Conservation (phyloP, 805 yeast genomes). For the Candida wancherniae region DNA sequence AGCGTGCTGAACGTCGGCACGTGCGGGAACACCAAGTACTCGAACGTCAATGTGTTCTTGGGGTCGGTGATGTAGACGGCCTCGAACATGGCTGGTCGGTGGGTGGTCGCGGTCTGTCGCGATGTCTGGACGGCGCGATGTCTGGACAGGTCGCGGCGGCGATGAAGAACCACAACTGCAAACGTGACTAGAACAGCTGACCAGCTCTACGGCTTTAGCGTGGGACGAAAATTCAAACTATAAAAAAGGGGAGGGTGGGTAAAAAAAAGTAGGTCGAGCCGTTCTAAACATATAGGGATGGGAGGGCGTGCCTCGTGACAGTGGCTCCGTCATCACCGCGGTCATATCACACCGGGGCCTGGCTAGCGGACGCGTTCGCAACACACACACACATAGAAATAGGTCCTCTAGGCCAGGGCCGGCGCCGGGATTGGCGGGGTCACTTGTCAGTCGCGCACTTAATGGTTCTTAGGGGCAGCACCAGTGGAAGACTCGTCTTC, state of each 20-base stretch:
- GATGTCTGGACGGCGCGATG: background rate
- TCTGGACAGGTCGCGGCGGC: background rate
- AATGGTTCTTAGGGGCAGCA: slow-evolving; percentile 6
- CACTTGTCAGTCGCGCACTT: background rate
- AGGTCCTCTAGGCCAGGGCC: slow-evolving; percentile 1
- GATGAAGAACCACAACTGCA: too few species aligned
- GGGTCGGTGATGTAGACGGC: slow-evolving; percentile 40
- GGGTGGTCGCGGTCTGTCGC: background rate
- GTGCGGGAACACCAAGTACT: slow-evolving; percentile 27
- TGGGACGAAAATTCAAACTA: slow-evolving; percentile 4
- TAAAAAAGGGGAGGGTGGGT: slow-evolving; percentile 9
- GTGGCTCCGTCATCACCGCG: slow-evolving; percentile 1
- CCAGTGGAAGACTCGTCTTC: slow-evolving; percentile 13
- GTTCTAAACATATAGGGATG: slow-evolving; percentile 11
- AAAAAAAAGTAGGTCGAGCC: slow-evolving; percentile 15
- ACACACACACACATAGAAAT: slow-evolving; percentile 11
- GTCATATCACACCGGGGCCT: slow-evolving; percentile 3
- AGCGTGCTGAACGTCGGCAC: slow-evolving; percentile 32
- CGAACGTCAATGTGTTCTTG: slow-evolving; percentile 31
- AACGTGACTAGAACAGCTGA: too few species aligned
- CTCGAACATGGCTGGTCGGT: slow-evolving; percentile 27
- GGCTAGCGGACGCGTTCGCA: slow-evolving; percentile 4
- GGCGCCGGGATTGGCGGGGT: background rate
- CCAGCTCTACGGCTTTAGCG: too few species aligned
- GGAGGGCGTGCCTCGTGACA: slow-evolving; percentile 1